A percentile compares a stretch with the other conserved stretches of the same genome.
Evolutionary conservation across 306 rosid species (phyloP).

Genomic region (Dalbergia cochinchinensis): DNA sequence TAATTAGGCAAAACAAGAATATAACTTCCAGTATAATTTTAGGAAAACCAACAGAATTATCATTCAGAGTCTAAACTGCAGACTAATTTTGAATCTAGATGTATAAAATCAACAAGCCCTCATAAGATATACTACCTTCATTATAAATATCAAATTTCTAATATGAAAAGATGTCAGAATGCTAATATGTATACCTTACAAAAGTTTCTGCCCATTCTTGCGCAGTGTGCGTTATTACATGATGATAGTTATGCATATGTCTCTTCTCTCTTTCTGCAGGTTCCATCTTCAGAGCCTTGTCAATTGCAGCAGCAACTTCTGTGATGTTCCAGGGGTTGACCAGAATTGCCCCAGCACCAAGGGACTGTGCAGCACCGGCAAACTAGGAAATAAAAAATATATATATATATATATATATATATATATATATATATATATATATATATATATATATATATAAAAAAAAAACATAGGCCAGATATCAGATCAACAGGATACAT

Average conservation of each 20-base stretch:
- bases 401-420: too few relatives aligned
- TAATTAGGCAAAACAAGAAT: constrained; percentile 31
- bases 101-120: constrained; percentile 32
- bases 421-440: too few relatives aligned
- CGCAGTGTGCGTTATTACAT: constrained; percentile 90
- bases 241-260: constrained; percentile 77
- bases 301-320: constrained; percentile 86
- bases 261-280: constrained; percentile 83
- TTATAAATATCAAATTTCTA: constrained; percentile 11
- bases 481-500: constrained; percentile 38
- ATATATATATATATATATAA: too few relatives aligned
- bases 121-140: background rate
- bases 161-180: constrained; percentile 5
- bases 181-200: constrained; percentile 69
- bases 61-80: constrained; percentile 1
- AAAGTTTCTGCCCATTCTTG: constrained; percentile 99
- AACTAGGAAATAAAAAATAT: constrained; percentile 63
- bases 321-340: constrained; percentile 97
- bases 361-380: constrained; percentile 99
- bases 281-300: constrained; percentile 74
- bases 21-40: background rate
- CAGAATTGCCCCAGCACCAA: constrained; percentile 94
- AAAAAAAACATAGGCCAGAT: constrained; percentile 7
- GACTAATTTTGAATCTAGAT: background rate
- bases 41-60: background rate